Evolutionary conservation across 768 basidiomycete species (phyloP).

Genomic region (Mycena rebaudengoi): DNA sequence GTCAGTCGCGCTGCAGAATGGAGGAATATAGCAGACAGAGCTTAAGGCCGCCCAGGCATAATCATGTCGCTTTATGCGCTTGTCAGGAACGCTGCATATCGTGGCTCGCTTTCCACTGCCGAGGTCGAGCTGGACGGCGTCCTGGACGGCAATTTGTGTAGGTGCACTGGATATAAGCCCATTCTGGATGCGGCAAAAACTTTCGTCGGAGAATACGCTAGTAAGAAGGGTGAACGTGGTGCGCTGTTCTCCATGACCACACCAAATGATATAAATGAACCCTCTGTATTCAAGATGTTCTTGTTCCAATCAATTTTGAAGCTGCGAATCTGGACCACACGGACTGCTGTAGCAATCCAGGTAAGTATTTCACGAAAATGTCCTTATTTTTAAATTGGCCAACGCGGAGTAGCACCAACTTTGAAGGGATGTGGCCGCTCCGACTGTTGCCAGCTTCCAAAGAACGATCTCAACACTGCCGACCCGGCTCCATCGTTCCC

Average conservation of each 20-base stretch:
- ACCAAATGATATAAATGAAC: neutral
- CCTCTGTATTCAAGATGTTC: neutral
- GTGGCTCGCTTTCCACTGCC: slow-evolving; percentile 25
- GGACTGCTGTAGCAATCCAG: slow-evolving; percentile 22
- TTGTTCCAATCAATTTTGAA: slow-evolving; percentile 26
- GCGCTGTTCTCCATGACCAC: neutral
- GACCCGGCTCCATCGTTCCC: slow-evolving; percentile 17
- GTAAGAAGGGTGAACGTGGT: slow-evolving; percentile 4
- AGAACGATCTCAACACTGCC: too few relatives aligned
- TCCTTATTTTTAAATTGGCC: neutral
- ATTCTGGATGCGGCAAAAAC: slow-evolving; percentile 30
- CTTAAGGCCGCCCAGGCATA: slow-evolving; percentile 11
- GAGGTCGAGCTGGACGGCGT: slow-evolving; percentile 29
- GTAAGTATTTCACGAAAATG: neutral
- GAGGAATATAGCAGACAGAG: neutral
- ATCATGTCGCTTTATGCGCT: slow-evolving; percentile 29
- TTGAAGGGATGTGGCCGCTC: slow-evolving; percentile 24
- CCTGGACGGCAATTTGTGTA: slow-evolving; percentile 27
- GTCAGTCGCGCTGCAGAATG: neutral
- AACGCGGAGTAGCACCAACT: slow-evolving; percentile 3
- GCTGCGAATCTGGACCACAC: slow-evolving; percentile 26
- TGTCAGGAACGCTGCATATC: slow-evolving; percentile 28
- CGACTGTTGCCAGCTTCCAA: slow-evolving; percentile 26
- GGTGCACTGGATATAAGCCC: slow-evolving; percentile 30
- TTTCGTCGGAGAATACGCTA: slow-evolving; percentile 28